These are phyloP conservation scores for Jatropha podagrica DNA, from an alignment of 441 rosid genomes.

Conservation along the genomic window DNA sequence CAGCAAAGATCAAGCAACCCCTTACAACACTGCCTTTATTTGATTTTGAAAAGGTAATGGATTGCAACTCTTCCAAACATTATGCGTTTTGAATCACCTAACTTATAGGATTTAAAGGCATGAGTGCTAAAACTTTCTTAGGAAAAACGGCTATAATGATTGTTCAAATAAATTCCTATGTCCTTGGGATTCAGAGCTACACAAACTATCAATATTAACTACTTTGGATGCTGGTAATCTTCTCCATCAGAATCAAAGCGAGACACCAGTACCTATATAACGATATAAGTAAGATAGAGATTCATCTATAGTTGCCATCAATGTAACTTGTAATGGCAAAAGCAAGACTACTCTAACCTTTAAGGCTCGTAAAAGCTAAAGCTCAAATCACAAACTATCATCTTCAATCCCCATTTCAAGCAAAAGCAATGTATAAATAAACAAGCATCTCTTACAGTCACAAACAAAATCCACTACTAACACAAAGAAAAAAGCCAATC, in stretches of 20 bases:
- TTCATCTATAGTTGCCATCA: not conserved
- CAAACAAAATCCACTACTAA: not conserved
- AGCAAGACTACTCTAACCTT: not conserved
- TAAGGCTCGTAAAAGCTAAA: not conserved
- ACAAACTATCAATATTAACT: not conserved
- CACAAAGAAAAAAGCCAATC: not conserved
- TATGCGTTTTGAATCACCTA: not conserved
- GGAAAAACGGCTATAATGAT: not conserved
- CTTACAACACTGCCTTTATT: not conserved
- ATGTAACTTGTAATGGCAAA: not conserved
- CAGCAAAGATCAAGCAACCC: not conserved
- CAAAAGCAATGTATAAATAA: not conserved
- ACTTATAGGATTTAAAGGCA: not conserved
- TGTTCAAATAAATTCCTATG: not conserved
- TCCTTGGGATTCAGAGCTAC: not conserved
- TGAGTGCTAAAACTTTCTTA: not conserved
- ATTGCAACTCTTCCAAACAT: not conserved
- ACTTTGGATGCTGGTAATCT: not conserved
- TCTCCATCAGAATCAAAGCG: not conserved
- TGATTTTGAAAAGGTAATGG: not conserved
- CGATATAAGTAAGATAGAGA: not conserved
- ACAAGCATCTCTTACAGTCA: not conserved
- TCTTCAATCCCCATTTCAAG: not conserved
- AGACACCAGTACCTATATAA: not conserved
- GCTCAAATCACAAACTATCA: not conserved